Evolutionary conservation across 2,329 filamentous ascomycete genomes (phyloP), one percentile per base, ranked within the genome.

Genomic region (Dendrostoma leiphaemia): DNA sequence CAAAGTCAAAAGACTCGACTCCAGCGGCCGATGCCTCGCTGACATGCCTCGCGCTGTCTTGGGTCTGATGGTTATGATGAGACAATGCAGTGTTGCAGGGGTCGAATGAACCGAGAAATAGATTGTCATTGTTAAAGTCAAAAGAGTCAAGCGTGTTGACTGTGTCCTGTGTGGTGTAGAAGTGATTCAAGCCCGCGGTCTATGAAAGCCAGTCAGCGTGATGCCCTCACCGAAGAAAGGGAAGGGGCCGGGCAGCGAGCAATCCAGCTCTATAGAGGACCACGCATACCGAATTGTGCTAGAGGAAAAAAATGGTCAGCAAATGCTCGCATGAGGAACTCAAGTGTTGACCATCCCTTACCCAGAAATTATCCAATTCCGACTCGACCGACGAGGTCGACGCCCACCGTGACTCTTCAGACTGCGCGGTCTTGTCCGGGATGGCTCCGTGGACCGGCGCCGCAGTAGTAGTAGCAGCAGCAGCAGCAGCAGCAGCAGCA

Each of bases 131-230:
- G 49, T 54, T 57, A 46, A 57, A 57, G 37, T 51, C 48, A 32
- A 57, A 53, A 12, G 53, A 56, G 12, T 51, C 48, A 37, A 56
- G 41, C 7, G 53, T 48, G 28, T 41, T 48, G 12, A 10, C 24
- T n/a, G 51, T 56, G 19, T 56, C 57, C 26, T 59, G 49, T 31
- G 54, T 59, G 10, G 57, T 56, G 31, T 59, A 59, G 21, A 59
- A 57, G n/a, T 57, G 55, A 24, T 51, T 53, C 29, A 53, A 46
- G 29, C 49, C 17, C 29, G 51, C 21, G 40, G 51, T 51, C 51
- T 57, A 21, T 12, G 13, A 48, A 15, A 2, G 24, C 32, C 13
- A 17, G 40, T 57, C n/a, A 57, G 55, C 8, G 45, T 12, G 15
- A 29, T 15, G 21, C 9, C 12, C 35, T 34, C 38, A 38, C 5